Conservation (phyloP, 176 grass and related monocot species). For the Hordeum vulgare region DNA sequence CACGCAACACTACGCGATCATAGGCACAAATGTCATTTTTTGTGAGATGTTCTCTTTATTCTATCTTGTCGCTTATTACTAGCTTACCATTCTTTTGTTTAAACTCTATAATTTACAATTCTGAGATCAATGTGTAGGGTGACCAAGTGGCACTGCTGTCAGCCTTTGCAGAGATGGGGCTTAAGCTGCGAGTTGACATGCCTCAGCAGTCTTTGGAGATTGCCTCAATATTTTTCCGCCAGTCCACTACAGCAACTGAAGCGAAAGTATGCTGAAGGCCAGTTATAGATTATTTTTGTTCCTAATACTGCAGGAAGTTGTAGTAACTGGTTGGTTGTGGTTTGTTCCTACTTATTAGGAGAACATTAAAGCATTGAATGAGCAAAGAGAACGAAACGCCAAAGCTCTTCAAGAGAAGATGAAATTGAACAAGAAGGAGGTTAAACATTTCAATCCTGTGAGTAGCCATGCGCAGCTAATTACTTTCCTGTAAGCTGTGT, state of each 20-base stretch:
- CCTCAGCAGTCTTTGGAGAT: constrained; percentile 89
- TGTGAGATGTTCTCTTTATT: not conserved
- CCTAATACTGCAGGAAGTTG: not conserved
- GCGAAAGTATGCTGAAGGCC: constrained; percentile 36
- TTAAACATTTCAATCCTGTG: constrained; percentile 79
- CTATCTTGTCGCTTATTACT: not conserved
- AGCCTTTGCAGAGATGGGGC: constrained; percentile 96
- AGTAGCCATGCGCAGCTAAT: constrained; percentile 27
- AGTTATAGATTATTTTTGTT: not conserved
- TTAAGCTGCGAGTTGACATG: constrained; percentile 96
- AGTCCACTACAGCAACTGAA: constrained; percentile 75
- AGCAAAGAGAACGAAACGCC: constrained; percentile 75
- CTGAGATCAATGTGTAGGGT: constrained; percentile 47
- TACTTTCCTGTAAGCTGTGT: constrained; percentile 9
- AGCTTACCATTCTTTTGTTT: not conserved
- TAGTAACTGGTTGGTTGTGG: constrained; percentile 13
- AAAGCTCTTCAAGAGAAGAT: constrained; percentile 77
- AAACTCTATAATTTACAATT: constrained; percentile 10
- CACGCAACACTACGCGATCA: not conserved
- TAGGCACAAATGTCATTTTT: not conserved
- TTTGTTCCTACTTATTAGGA: constrained; percentile 45
- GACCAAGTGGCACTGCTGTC: constrained; percentile 88
- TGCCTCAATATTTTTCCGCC: constrained; percentile 75
- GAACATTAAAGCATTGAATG: constrained; percentile 64
- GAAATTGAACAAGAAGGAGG: constrained; percentile 74